Conservation (phyloP, 129 eudicot species). For the Arctium minus region DNA sequence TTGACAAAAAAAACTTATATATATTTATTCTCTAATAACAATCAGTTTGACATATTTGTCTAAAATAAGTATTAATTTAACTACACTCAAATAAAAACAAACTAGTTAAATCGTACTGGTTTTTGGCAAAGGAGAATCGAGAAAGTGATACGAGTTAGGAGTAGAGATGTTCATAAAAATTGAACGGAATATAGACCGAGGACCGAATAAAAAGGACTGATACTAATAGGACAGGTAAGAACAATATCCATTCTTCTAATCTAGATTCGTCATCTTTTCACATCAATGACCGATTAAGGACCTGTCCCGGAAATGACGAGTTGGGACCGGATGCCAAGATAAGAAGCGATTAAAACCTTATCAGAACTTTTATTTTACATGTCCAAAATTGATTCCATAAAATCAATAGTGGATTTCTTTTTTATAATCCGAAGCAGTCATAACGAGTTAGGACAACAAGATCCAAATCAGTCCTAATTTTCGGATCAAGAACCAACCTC, state of each 20-base stretch:
- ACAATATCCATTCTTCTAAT: neutral
- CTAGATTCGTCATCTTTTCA: neutral
- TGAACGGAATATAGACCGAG: no score
- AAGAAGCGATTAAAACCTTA: neutral
- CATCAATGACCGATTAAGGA: neutral
- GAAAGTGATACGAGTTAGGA: no score
- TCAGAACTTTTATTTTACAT: neutral
- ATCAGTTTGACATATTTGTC: neutral
- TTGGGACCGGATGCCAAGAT: neutral
- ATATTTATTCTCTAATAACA: neutral
- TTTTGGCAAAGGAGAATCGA: no score
- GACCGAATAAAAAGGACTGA: neutral
- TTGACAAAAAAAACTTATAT: neutral
- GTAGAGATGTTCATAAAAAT: no score
- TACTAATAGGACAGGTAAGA: neutral
- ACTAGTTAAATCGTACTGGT: no score
- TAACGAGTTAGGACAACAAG: neutral
- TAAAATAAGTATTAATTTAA: no score
- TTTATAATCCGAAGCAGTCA: neutral
- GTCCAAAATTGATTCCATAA: neutral
- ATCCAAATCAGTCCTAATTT: neutral
- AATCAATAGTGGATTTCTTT: neutral
- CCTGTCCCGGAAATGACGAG: neutral
- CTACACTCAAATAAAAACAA: no score
- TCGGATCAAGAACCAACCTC: neutral